Conservation (phyloP, 768 basidiomycete species). For the Hemileccinum impolitum region DNA sequence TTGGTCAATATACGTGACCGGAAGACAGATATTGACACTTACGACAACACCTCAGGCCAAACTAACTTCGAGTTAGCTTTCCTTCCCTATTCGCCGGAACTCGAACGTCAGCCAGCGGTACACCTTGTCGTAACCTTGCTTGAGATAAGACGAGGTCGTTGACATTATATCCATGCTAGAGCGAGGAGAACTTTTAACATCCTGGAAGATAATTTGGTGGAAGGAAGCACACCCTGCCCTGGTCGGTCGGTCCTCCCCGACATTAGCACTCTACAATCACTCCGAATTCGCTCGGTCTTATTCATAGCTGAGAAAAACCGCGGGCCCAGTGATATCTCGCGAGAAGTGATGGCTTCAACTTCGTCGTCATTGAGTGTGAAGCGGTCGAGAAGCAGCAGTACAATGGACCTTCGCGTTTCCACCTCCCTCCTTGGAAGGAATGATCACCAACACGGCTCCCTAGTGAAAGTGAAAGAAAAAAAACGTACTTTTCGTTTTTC, state of each 20-base stretch:
- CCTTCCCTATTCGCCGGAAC: slow-evolving; percentile 75
- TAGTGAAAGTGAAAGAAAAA: neutral
- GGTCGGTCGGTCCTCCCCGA: no score
- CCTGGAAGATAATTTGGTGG: neutral
- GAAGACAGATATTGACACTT: neutral
- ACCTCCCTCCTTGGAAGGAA: slow-evolving; percentile 54
- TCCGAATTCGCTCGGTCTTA: slow-evolving; percentile 79
- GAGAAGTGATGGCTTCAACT: slow-evolving; percentile 66
- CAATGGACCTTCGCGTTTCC: slow-evolving; percentile 68
- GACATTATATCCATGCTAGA: slow-evolving; percentile 85
- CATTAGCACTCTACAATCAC: no score
- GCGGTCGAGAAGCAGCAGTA: slow-evolving; percentile 72
- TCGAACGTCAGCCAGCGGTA: slow-evolving; percentile 82
- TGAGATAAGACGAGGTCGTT: slow-evolving; percentile 74
- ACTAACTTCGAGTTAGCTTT: slow-evolving; percentile 68
- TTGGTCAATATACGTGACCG: neutral
- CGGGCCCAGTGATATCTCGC: slow-evolving; percentile 71
- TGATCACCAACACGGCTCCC: neutral
- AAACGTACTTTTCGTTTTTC: slow-evolving; percentile 62
- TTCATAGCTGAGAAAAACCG: slow-evolving; percentile 86
- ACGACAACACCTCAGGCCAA: slow-evolving; percentile 63
- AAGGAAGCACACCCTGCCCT: no score
- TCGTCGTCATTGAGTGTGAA: slow-evolving; percentile 83
- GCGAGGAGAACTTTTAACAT: neutral
- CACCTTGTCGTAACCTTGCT: slow-evolving; percentile 88